Evolutionary conservation across 225 moss, liverwort and hornwort species (phyloP).

Genomic region (Climacium dendroides): DNA sequence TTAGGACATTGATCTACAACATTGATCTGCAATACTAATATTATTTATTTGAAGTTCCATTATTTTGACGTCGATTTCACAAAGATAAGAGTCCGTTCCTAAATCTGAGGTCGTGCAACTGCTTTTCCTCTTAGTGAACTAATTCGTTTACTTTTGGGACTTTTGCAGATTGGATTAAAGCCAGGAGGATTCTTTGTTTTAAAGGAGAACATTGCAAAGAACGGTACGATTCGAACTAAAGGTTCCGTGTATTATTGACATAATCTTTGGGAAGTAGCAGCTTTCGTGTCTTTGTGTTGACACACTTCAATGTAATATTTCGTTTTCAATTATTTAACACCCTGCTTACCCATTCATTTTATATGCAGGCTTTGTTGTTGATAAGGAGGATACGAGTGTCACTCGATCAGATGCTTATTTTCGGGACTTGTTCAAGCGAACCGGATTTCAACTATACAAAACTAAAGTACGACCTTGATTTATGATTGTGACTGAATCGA

Average conservation of each 20-base stretch:
- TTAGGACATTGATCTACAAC: neutral
- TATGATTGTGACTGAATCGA: neutral
- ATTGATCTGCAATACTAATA: neutral
- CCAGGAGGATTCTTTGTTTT: constrained; percentile 75
- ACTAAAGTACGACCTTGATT: constrained; percentile 20
- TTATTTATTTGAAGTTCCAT: neutral
- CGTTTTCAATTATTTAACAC: neutral
- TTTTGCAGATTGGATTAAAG: constrained; percentile 72
- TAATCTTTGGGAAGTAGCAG: neutral
- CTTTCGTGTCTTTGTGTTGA: neutral
- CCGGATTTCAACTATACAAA: constrained; percentile 63
- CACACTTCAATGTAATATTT: neutral
- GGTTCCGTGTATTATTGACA: neutral
- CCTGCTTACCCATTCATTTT: neutral
- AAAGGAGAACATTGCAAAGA: constrained; percentile 87
- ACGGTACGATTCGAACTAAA: constrained; percentile 30
- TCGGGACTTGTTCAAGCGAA: constrained; percentile 69
- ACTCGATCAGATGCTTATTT: constrained; percentile 93
- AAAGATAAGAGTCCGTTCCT: neutral
- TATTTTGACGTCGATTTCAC: neutral
- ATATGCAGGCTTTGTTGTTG: constrained; percentile 82
- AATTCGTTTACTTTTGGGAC: neutral
- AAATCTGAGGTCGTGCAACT: neutral
- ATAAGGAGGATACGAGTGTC: constrained; percentile 81
- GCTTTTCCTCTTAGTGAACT: neutral